Conservation (phyloP, 75 land plant species). For the Larix kaempferi region DNA sequence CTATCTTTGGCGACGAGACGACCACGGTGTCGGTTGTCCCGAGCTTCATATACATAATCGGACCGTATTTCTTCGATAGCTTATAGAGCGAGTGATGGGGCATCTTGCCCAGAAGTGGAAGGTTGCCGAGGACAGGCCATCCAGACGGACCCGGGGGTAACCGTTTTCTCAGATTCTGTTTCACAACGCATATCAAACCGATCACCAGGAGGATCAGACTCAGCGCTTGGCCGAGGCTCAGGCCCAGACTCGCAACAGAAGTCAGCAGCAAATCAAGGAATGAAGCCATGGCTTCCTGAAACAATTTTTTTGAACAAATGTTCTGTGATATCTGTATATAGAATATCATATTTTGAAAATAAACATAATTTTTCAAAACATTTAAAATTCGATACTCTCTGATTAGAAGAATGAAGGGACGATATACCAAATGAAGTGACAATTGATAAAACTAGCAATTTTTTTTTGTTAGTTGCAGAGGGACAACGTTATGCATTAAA, state of each 20-base stretch:
- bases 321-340: no score
- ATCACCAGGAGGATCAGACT: not conserved
- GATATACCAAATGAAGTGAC: no score
- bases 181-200: not conserved
- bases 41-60: constrained; percentile 57
- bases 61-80: constrained; percentile 57
- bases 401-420: no score
- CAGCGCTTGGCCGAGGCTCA: not conserved
- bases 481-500: no score
- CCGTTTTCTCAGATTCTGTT: not conserved
- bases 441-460: no score
- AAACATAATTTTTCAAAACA: no score
- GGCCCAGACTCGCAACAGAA: not conserved
- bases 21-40: constrained; percentile 63
- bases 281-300: no score
- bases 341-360: no score
- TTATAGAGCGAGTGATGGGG: constrained; percentile 61
- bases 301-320: no score
- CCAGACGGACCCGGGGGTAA: constrained; percentile 68
- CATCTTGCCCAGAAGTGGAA: constrained; percentile 54
- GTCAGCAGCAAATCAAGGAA: not conserved
- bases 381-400: no score
- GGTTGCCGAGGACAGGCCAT: constrained; percentile 74
- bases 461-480: no score
- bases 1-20: constrained; percentile 55